Evolutionary conservation across 2,329 filamentous ascomycete genomes (phyloP).

Genomic region (Pochonia chlamydosporia): DNA sequence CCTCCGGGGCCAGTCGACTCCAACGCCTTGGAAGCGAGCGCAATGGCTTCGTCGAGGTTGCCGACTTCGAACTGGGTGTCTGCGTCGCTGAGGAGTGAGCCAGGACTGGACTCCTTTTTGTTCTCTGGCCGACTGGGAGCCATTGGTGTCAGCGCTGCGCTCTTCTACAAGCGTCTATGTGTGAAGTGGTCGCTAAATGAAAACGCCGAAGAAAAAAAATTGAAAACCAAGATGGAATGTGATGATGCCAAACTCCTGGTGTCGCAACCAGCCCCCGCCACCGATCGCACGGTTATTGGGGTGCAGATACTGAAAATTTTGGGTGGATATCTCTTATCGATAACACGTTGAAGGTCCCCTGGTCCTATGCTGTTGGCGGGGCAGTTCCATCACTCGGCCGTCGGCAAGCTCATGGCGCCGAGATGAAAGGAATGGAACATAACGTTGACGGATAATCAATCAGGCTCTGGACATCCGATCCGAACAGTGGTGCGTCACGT

Average conservation of each 20-base stretch:
- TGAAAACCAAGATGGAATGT: not conserved
- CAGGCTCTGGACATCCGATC: too few relatives aligned
- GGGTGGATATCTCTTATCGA: slow-evolving; percentile 7
- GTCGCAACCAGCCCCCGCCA: too few relatives aligned
- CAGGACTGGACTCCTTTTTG: slow-evolving; percentile 26
- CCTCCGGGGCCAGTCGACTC: slow-evolving; percentile 37
- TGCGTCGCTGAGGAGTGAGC: slow-evolving; percentile 30
- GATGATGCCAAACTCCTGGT: not conserved
- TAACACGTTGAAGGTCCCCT: too few relatives aligned
- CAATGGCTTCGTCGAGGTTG: slow-evolving; percentile 33
- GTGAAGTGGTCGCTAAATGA: too few relatives aligned
- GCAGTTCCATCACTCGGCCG: too few relatives aligned
- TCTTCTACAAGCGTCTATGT: not conserved
- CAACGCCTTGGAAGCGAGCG: slow-evolving; percentile 37
- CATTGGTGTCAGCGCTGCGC: slow-evolving; percentile 21
- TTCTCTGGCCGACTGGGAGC: slow-evolving; percentile 33
- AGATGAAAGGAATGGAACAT: too few relatives aligned
- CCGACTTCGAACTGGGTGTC: slow-evolving; percentile 36
- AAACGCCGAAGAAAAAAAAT: not conserved
- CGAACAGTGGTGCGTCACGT: too few relatives aligned
- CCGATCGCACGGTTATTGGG: too few relatives aligned
- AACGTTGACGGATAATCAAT: too few relatives aligned
- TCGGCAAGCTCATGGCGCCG: too few relatives aligned
- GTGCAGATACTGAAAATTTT: slow-evolving; percentile 4
- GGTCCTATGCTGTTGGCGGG: too few relatives aligned